These are phyloP conservation scores for Luzula sylvatica DNA, from an alignment of 176 grass and related monocot species.

Conservation along the genomic window DNA sequence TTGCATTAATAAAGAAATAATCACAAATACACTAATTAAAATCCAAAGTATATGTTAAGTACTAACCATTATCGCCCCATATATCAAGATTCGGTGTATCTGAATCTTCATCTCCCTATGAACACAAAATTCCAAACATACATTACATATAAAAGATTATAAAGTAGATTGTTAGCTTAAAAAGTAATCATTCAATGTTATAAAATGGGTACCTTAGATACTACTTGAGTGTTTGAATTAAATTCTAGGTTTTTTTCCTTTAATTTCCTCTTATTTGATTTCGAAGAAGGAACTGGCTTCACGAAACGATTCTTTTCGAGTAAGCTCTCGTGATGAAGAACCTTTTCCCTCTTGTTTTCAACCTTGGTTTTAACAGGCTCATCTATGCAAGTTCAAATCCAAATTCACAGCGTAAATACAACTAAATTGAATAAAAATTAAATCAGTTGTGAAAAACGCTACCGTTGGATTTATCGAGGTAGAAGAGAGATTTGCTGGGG, in stretches of 20 bases:
- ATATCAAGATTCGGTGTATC: slow-evolving; percentile 39
- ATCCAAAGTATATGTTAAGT: neutral
- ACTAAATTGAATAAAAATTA: neutral
- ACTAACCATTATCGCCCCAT: slow-evolving; percentile 35
- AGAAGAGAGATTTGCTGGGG: slow-evolving; percentile 64
- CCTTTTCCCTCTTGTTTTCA: slow-evolving; percentile 66
- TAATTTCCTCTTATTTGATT: slow-evolving; percentile 44
- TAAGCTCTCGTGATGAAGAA: slow-evolving; percentile 62
- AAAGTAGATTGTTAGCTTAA: too few species aligned
- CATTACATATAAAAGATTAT: neutral
- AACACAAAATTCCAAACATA: slow-evolving; percentile 13
- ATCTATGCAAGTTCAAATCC: slow-evolving; percentile 19
- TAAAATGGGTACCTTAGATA: slow-evolving; percentile 31
- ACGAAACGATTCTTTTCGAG: slow-evolving; percentile 65
- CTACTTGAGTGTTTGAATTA: slow-evolving; percentile 1
- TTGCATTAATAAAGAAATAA: neutral
- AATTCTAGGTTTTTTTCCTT: slow-evolving; percentile 21
- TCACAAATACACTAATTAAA: neutral
- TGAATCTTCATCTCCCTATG: slow-evolving; percentile 25
- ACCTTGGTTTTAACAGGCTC: slow-evolving; percentile 67
- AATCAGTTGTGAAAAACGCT: neutral
- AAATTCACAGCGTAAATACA: neutral
- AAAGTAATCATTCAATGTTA: neutral
- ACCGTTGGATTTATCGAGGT: slow-evolving; percentile 39
- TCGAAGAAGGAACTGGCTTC: slow-evolving; percentile 67